Conservation (phyloP, 768 basidiomycete species). For the Scleroderma citrinum region DNA sequence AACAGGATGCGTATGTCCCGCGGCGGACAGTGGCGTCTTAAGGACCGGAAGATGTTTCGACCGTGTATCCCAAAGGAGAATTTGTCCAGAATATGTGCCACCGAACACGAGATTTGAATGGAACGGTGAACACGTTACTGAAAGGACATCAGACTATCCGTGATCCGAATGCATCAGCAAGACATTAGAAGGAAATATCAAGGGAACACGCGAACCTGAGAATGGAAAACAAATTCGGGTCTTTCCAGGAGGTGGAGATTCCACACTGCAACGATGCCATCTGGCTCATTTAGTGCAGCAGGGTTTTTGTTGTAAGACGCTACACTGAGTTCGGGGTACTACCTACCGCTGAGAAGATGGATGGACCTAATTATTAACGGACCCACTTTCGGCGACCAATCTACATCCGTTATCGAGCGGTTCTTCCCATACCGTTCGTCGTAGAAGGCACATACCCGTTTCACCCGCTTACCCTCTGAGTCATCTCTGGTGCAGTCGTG, state of each 20-base stretch:
- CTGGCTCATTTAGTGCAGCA: conserved; percentile 88
- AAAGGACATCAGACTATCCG: conserved; percentile 89
- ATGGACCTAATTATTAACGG: background rate
- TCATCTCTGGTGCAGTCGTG: conserved; percentile 57
- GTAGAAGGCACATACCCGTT: conserved; percentile 89
- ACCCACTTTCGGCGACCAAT: conserved; percentile 94
- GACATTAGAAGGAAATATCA: background rate
- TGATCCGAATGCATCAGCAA: conserved; percentile 2
- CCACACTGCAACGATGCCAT: conserved; percentile 97
- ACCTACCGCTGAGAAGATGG: background rate
- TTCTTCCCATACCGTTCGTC: conserved; percentile 91
- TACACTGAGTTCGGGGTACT: conserved; percentile 95
- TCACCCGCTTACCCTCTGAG: conserved; percentile 83
- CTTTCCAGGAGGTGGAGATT: conserved; percentile 92
- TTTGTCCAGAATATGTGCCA: conserved; percentile 99
- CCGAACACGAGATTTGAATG: conserved; percentile 97
- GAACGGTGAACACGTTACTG: conserved; percentile 95
- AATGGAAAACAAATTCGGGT: conserved; percentile 97
- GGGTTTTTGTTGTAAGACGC: conserved; percentile 99
- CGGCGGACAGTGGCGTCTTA: conserved; percentile 93
- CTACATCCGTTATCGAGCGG: conserved; percentile 90
- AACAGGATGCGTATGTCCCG: conserved; percentile 97
- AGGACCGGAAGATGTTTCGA: conserved; percentile 94
- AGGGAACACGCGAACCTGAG: conserved; percentile 60
- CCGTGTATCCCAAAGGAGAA: conserved; percentile 96